Evolutionary conservation across 2,329 filamentous ascomycete species (phyloP).

Genomic region (Neonectria ditissima): DNA sequence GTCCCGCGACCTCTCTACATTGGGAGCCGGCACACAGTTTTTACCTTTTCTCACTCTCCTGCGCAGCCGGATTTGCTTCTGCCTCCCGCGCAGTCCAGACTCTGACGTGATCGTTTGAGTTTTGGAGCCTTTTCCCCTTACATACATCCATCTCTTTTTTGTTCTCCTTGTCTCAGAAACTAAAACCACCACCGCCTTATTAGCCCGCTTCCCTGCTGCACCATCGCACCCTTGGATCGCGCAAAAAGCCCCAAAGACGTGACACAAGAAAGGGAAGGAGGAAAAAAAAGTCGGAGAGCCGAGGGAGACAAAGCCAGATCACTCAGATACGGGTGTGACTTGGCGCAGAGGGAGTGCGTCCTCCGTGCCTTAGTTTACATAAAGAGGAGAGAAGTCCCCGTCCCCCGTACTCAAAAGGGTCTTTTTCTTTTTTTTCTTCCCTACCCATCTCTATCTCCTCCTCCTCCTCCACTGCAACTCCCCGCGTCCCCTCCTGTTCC

Average conservation of each 20-base stretch:
- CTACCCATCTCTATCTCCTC: not conserved
- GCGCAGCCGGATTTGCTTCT: not conserved
- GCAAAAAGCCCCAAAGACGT: conserved; percentile 33
- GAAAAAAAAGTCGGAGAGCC: not conserved
- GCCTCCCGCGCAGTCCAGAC: conserved; percentile 16
- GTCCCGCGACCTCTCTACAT: not conserved
- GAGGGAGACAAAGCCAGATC: conserved; percentile 2
- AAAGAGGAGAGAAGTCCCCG: conserved; percentile 35
- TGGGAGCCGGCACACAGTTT: conserved; percentile 5
- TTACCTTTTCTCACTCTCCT: not conserved
- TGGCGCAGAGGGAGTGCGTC: conserved; percentile 29
- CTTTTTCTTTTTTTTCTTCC: conserved; percentile 16
- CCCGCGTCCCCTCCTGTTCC: conserved; percentile 18
- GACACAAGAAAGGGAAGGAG: conserved; percentile 2
- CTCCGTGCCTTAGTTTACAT: conserved; percentile 35
- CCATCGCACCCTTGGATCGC: conserved; percentile 35
- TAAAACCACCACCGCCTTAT: conserved; percentile 4
- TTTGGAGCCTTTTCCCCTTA: conserved; percentile 5
- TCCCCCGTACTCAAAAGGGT: conserved; percentile 24
- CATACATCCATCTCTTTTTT: not conserved
- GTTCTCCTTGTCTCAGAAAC: conserved; percentile 7
- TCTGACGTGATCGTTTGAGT: conserved; percentile 35
- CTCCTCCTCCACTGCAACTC: conserved; percentile 24
- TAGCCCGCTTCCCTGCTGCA: conserved; percentile 4
- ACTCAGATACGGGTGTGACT: conserved; percentile 24